Evolutionary conservation across 1,284 basidiomycete genomes (phyloP).

Genomic region (Singerocomus rubriflavus): DNA sequence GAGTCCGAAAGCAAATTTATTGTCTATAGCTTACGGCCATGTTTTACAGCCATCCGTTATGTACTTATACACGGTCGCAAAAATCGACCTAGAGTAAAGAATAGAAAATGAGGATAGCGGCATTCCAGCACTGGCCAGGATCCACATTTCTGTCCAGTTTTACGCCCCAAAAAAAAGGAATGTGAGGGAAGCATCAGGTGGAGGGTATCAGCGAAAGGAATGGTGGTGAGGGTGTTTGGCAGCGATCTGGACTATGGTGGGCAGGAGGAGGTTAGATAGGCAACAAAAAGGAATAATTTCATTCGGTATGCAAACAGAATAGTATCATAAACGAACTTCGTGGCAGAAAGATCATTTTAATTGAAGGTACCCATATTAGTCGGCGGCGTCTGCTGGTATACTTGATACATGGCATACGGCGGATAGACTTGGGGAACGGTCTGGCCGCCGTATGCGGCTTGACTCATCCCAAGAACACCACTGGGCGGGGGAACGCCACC

Average conservation of each 20-base stretch:
- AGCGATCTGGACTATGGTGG: conserved; percentile 26
- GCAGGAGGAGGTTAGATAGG: conserved; percentile 33
- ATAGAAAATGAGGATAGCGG: conserved; percentile 34
- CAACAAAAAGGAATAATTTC: conserved; percentile 33
- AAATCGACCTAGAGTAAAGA: conserved; percentile 31
- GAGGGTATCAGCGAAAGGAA: conserved; percentile 32
- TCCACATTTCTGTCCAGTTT: conserved; percentile 24
- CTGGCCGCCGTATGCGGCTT: conserved; percentile 61
- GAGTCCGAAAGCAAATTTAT: conserved; percentile 20
- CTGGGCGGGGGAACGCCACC: conserved; percentile 54
- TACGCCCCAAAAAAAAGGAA: conserved; percentile 24
- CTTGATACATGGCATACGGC: conserved; percentile 72
- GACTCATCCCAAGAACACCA: conserved; percentile 59
- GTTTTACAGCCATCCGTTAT: conserved; percentile 40
- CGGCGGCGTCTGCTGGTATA: conserved; percentile 69
- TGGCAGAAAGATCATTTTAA: conserved; percentile 43
- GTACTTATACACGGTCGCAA: conserved; percentile 40
- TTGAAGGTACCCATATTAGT: conserved; percentile 74
- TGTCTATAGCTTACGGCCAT: conserved; percentile 39
- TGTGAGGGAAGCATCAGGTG: conserved; percentile 19
- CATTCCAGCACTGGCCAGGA: conserved; percentile 36
- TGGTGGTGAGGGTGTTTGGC: conserved; percentile 22
- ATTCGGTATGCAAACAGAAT: conserved; percentile 30
- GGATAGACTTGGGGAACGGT: conserved; percentile 69
- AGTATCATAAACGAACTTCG: conserved; percentile 38